These are phyloP conservation scores for Geotrichum phurueaensis DNA, from an alignment of 1,139 yeast species.

Conservation along the genomic window DNA sequence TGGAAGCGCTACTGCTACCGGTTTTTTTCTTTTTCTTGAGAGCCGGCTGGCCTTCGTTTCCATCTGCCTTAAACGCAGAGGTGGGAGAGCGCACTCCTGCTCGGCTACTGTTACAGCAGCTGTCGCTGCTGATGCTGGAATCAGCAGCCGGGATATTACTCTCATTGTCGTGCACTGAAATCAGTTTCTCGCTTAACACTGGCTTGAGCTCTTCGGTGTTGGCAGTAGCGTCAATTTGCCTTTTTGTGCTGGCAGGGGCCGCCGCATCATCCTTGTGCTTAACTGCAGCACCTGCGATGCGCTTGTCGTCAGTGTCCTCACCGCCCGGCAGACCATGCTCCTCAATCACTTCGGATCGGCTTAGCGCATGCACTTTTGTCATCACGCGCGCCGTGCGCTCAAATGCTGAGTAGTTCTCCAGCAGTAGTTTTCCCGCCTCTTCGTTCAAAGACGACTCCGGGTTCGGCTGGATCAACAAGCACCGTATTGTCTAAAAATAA, in stretches of 20 bases:
- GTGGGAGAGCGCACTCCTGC: too few species aligned
- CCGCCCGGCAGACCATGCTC: conserved; percentile 6
- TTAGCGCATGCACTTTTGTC: conserved; percentile 32
- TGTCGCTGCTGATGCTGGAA: neutral
- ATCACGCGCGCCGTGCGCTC: conserved; percentile 31
- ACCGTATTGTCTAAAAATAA: conserved; percentile 28
- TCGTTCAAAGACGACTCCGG: conserved; percentile 36
- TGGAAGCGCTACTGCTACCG: neutral
- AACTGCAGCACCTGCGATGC: neutral
- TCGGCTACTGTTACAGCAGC: too few species aligned
- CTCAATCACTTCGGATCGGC: conserved; percentile 9
- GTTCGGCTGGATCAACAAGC: conserved; percentile 34
- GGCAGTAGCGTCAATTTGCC: too few species aligned
- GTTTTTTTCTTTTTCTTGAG: conserved; percentile 4
- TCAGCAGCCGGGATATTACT: neutral
- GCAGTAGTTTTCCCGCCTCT: conserved; percentile 34
- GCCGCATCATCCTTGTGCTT: neutral
- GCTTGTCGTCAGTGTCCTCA: neutral
- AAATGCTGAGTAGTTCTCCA: conserved; percentile 30
- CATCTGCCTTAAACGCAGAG: neutral
- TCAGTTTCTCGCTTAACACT: neutral
- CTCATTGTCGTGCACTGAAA: neutral
- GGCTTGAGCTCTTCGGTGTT: neutral
- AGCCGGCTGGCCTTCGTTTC: neutral
- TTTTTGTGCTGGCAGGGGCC: neutral